Conservation (phyloP, 805 yeast genomes). For the Candida gorgasii region DNA sequence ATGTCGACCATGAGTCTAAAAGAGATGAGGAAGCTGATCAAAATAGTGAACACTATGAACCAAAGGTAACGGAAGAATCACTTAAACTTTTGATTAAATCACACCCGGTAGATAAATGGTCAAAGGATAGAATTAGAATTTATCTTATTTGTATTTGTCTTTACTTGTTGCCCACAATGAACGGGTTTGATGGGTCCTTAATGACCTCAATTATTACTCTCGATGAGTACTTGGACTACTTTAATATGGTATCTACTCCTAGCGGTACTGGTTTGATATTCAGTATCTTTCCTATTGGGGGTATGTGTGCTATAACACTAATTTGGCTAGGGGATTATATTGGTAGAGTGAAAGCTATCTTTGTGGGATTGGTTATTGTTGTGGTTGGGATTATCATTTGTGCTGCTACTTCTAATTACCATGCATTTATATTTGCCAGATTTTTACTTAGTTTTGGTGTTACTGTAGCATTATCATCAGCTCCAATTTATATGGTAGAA, state of each 20-base stretch:
- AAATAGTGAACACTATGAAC: background rate
- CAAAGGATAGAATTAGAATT: slow-evolving; percentile 12
- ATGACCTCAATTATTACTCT: slow-evolving; percentile 25
- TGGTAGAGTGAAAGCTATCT: slow-evolving; percentile 37
- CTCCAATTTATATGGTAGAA: slow-evolving; percentile 49
- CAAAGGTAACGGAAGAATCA: slow-evolving; percentile 7
- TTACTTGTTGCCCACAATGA: slow-evolving; percentile 42
- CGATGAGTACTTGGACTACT: slow-evolving; percentile 17
- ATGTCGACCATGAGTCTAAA: background rate
- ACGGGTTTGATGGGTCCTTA: slow-evolving; percentile 47
- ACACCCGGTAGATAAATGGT: slow-evolving; percentile 16
- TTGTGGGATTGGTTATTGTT: slow-evolving; percentile 24
- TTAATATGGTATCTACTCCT: slow-evolving; percentile 25
- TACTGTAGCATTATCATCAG: slow-evolving; percentile 38
- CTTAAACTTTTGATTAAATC: slow-evolving; percentile 10
- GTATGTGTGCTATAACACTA: slow-evolving; percentile 25
- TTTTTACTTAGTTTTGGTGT: slow-evolving; percentile 46
- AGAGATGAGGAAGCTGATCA: background rate
- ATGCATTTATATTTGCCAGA: slow-evolving; percentile 41
- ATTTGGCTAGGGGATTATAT: slow-evolving; percentile 29
- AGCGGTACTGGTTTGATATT: slow-evolving; percentile 39
- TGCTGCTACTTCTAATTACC: slow-evolving; percentile 25
- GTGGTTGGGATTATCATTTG: slow-evolving; percentile 32
- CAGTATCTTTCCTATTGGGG: slow-evolving; percentile 30
- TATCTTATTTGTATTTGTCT: slow-evolving; percentile 16